A percentile compares a stretch with the other conserved stretches of the same genome.
These are phyloP conservation scores for Talaromyces ruber DNA, from an alignment of 495 filamentous ascomycete species.

Conservation along the genomic window DNA sequence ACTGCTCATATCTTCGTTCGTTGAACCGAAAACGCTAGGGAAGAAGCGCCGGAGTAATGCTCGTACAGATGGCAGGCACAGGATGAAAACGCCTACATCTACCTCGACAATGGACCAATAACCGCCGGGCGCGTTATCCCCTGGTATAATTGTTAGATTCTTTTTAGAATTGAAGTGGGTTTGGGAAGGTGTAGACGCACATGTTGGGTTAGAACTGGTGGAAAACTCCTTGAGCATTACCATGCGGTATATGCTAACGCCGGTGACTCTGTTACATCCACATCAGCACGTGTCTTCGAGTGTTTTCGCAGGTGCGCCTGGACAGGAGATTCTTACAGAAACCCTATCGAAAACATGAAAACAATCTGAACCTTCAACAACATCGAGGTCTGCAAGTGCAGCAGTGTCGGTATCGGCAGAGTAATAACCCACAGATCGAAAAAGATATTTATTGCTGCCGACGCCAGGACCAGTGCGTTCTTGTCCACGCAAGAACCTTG, in stretches of 20 bases:
- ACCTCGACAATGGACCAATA: conserved; percentile 38
- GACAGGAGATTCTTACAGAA: conserved; percentile 25
- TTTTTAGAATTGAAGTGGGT: no score
- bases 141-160: conserved; percentile 7
- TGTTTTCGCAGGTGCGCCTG: neutral
- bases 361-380: conserved; percentile 27
- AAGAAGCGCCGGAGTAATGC: conserved; percentile 10
- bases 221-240: conserved; percentile 10
- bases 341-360: conserved; percentile 29
- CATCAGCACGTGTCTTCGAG: no score
- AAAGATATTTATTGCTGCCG: conserved; percentile 41
- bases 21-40: conserved; percentile 7
- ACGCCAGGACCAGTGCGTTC: conserved; percentile 35
- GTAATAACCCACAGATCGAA: conserved; percentile 44
- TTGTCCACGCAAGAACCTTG: conserved; percentile 36
- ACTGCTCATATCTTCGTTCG: neutral
- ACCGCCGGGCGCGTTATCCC: conserved; percentile 29
- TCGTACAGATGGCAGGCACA: conserved; percentile 31
- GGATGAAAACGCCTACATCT: conserved; percentile 32
- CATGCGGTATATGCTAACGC: conserved; percentile 35
- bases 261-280: conserved; percentile 20
- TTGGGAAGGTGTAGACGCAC: conserved; percentile 9
- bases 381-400: conserved; percentile 28
- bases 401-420: conserved; percentile 27
- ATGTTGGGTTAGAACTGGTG: conserved; percentile 28